A percentile compares a stretch with the other conserved stretches of the same genome.
These are phyloP conservation scores for Arctostaphylos glauca DNA, from an alignment of 148 eudicot species.

Conservation along the genomic window DNA sequence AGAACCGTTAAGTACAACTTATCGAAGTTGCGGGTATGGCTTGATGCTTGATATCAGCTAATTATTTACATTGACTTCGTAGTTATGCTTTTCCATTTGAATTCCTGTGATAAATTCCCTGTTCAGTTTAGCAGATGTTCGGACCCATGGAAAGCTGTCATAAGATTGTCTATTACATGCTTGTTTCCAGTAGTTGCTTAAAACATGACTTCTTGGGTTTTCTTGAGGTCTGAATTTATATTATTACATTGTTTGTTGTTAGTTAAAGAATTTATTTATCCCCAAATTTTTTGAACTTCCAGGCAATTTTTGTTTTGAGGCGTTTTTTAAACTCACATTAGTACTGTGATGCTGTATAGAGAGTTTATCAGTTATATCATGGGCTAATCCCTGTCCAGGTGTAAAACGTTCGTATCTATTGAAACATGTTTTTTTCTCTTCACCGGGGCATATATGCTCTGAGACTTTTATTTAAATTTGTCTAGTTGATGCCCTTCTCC, in stretches of 20 bases:
- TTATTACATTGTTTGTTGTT: background rate
- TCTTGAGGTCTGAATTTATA: background rate
- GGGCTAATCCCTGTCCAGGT: background rate
- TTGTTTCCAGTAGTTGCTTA: background rate
- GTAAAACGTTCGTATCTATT: background rate
- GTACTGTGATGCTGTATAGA: background rate
- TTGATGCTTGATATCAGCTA: background rate
- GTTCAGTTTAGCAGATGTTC: background rate
- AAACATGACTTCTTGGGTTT: background rate
- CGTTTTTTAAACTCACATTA: background rate
- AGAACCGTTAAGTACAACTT: constrained; percentile 93
- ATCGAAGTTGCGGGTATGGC: constrained; percentile 76
- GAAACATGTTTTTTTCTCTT: background rate
- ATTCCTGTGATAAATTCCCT: background rate
- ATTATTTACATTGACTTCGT: background rate
- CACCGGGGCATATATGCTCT: background rate
- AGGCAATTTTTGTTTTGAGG: background rate
- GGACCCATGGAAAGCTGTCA: background rate
- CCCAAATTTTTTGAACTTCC: background rate
- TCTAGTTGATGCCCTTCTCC: background rate
- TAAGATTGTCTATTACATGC: background rate
- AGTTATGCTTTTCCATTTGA: background rate
- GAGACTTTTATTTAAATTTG: background rate
- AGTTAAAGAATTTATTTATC: background rate
- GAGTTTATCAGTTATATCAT: background rate